These are phyloP conservation scores for Clavispora carvajalis DNA, from an alignment of 805 yeast genomes.

Conservation along the genomic window DNA sequence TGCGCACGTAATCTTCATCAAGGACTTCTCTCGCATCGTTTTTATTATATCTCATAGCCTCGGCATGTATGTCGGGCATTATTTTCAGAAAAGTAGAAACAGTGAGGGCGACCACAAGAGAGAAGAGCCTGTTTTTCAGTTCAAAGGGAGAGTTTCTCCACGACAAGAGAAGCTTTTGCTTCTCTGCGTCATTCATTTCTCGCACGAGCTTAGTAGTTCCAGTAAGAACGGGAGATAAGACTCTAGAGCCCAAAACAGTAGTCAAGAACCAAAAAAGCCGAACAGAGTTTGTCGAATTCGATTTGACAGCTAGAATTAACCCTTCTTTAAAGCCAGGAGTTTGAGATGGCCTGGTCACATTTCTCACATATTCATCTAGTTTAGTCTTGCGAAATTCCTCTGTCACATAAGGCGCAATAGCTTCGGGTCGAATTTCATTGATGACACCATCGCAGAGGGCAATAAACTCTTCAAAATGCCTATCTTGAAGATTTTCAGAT, in stretches of 20 bases:
- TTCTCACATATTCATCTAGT: constrained; percentile 22
- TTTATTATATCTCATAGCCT: constrained; percentile 37
- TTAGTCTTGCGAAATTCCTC: constrained; percentile 23
- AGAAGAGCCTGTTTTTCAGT: constrained; percentile 29
- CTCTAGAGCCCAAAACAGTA: constrained; percentile 24
- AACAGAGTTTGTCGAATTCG: constrained; percentile 14
- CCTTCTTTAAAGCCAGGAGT: constrained; percentile 22
- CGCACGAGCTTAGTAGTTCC: constrained; percentile 27
- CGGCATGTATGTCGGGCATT: constrained; percentile 29
- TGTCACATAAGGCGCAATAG: constrained; percentile 21
- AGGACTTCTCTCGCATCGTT: constrained; percentile 25
- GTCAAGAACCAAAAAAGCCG: constrained; percentile 21
- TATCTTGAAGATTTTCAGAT: constrained; percentile 13
- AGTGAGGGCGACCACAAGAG: constrained; percentile 22
- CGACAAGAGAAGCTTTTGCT: constrained; percentile 24
- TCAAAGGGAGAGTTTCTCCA: constrained; percentile 41
- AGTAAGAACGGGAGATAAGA: constrained; percentile 27
- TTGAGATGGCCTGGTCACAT: constrained; percentile 23
- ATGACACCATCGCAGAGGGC: constrained; percentile 31
- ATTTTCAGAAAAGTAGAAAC: constrained; percentile 20
- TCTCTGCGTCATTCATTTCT: constrained; percentile 32
- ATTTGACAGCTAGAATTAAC: constrained; percentile 10
- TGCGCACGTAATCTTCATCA: constrained; percentile 19
- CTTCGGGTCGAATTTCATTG: constrained; percentile 26
- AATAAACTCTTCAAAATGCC: constrained; percentile 24